phyloP scores from a whole-genome alignment of 2,329 filamentous ascomycete species.

The Sporothrix dimorphospora region DNA sequence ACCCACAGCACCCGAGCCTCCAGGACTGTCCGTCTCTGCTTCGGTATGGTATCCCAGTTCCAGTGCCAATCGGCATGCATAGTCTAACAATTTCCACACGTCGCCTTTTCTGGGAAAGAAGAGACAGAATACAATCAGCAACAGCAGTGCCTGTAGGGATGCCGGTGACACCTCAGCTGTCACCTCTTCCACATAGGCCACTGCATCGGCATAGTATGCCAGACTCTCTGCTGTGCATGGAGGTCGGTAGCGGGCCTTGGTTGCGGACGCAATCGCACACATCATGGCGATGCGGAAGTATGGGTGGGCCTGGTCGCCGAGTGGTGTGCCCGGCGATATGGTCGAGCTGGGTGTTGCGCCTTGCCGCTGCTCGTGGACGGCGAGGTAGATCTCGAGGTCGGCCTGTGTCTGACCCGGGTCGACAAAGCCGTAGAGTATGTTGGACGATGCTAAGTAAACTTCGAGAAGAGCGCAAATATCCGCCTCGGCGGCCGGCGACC shows the following conservation, averaged over 20 bases:
- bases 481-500: constrained; percentile 23
- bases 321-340: constrained; percentile 3
- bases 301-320: constrained; percentile 38
- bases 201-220: constrained; percentile 30
- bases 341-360: constrained; percentile 34
- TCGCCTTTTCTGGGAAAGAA: constrained; percentile 33
- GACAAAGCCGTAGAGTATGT: constrained; percentile 39
- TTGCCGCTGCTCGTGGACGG: constrained; percentile 30
- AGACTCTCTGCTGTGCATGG: constrained; percentile 30
- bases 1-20: not conserved
- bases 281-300: constrained; percentile 43
- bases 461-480: constrained; percentile 35
- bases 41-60: constrained; percentile 43
- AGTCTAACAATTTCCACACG: constrained; percentile 35
- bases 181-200: constrained; percentile 33
- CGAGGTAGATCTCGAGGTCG: constrained; percentile 36
- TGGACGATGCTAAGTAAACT: constrained; percentile 39
- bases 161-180: constrained; percentile 32
- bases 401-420: constrained; percentile 35
- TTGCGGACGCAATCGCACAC: constrained; percentile 40
- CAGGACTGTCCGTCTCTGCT: constrained; percentile 27
- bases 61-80: constrained; percentile 34
- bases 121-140: constrained; percentile 33
- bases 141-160: constrained; percentile 31
- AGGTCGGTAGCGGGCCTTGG: constrained; percentile 38